phyloP scores from a whole-genome alignment of 768 basidiomycete genomes.

The Termitomyces sp. region DNA sequence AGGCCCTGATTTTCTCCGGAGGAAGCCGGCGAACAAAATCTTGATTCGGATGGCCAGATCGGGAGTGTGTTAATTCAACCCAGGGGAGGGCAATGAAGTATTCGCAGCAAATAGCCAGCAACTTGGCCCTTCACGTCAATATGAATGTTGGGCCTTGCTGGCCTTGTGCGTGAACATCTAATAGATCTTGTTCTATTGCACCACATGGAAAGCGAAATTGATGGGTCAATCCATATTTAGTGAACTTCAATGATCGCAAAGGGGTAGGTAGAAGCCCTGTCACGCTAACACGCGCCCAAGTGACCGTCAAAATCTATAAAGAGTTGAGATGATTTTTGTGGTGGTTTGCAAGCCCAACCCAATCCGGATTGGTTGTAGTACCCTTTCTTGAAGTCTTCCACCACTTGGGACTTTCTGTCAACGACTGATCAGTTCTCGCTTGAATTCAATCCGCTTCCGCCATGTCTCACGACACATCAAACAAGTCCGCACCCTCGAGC shows the following conservation, averaged over 20 bases:
- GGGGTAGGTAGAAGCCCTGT: constrained; percentile 23
- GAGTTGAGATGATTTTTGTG: constrained; percentile 19
- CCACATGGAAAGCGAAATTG: constrained; percentile 17
- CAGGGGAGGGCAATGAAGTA: constrained; percentile 1
- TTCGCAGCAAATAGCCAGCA: constrained; percentile 4
- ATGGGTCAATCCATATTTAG: constrained; percentile 23
- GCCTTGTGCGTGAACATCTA: constrained; percentile 14
- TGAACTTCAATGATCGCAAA: constrained; percentile 19
- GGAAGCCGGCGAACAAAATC: constrained; percentile 24
- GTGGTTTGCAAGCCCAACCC: constrained; percentile 17
- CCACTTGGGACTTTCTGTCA: constrained; percentile 8
- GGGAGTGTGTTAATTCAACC: constrained; percentile 11
- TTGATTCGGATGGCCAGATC: constrained; percentile 17
- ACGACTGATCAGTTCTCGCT: constrained; percentile 8
- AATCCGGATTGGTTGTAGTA: constrained; percentile 2
- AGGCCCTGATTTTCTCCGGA: constrained; percentile 22
- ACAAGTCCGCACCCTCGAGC: constrained; percentile 37
- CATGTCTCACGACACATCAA: constrained; percentile 33
- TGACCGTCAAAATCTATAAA: constrained; percentile 25
- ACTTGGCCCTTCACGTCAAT: background rate
- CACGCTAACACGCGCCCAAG: constrained; percentile 22
- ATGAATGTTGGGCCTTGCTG: constrained; percentile 8
- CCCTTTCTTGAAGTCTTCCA: constrained; percentile 11
- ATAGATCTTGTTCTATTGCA: constrained; percentile 12
- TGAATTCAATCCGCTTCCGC: constrained; percentile 12